Evolutionary conservation across 1,284 basidiomycete species (phyloP).

Genomic region (Leccinum griseonigrum): DNA sequence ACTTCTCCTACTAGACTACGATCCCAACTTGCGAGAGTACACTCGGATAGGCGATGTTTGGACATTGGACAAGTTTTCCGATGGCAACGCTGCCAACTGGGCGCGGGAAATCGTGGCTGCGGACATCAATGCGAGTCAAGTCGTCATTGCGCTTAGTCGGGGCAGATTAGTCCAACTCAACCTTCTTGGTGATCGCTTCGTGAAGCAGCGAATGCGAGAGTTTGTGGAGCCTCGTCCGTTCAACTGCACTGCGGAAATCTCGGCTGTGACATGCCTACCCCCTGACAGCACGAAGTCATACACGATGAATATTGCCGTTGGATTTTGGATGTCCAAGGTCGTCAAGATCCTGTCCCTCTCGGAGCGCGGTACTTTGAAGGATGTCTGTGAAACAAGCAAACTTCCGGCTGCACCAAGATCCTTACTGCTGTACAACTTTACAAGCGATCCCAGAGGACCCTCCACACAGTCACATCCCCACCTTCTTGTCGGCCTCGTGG

Average conservation of each 20-base stretch:
- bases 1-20: slow-evolving; percentile 54
- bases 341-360: slow-evolving; percentile 59
- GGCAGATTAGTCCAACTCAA: slow-evolving; percentile 56
- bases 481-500: slow-evolving; percentile 75
- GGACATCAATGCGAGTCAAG: slow-evolving; percentile 58
- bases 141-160: slow-evolving; percentile 63
- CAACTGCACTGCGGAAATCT: slow-evolving; percentile 46
- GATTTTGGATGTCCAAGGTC: slow-evolving; percentile 74
- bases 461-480: slow-evolving; percentile 44
- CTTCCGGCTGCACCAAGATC: slow-evolving; percentile 68
- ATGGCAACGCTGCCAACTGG: slow-evolving; percentile 21
- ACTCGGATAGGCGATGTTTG: slow-evolving; percentile 34
- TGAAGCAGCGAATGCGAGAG: slow-evolving; percentile 33
- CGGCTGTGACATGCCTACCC: slow-evolving; percentile 62
- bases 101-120: slow-evolving; percentile 62
- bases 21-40: slow-evolving; percentile 37
- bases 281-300: slow-evolving; percentile 47
- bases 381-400: slow-evolving; percentile 42
- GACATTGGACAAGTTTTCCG: slow-evolving; percentile 30
- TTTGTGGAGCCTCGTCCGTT: slow-evolving; percentile 21
- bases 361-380: slow-evolving; percentile 17
- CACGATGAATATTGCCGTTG: slow-evolving; percentile 54
- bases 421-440: slow-evolving; percentile 69
- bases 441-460: slow-evolving; percentile 33
- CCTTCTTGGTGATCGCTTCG: slow-evolving; percentile 40